Base-by-base conservation (phyloP, 352 stramenopile species). In the Phytophthora boehmeriae region DNA sequence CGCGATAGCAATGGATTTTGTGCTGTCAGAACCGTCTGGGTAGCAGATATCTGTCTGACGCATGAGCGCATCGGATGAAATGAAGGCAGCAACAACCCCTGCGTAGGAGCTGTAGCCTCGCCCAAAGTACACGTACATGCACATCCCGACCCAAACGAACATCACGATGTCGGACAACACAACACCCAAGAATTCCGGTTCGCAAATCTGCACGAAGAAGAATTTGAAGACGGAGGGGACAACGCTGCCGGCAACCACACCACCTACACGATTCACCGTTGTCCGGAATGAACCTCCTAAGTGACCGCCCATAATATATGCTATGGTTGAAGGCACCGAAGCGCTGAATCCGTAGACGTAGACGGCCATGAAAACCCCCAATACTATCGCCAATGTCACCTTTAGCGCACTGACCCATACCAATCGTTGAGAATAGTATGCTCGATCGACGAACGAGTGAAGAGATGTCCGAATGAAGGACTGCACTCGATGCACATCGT, bases 221-320 rank as follows among this genome's bases (percentile, higher is more conserved):
- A 91, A 91, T 65, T 90, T 78, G 52, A 90, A 90, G 2, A 92
- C 80, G 11, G 80, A 90, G 5, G 83, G 83, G 39, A 92, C 78
- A 17, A 92, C 77, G 50, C 76, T 89, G 1, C 83, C 83, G 4
- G 83, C 83, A 14, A 92, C 79, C 34, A 92, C 80, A 44, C 83
- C 83, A 30, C 76, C 83, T 1, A 92, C 83, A 50, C 83, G 80
- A 39, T 90, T 90, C 57, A 88, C 76, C 0, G 83, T 92, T 8
- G 88, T 71, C 35, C 76, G 83, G 55, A 92, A 92, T 6, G 83
- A 92, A 27, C 78, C 76, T 47, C 83, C 83, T 20, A 92, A 75
- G 54, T 86, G 75, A 34, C 79, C 86, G 8, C 83, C 73, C 80
- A 92, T 89, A 48, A 92, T 78, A 60, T 88, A 90, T 0, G 83